phyloP scores from a whole-genome alignment of 352 stramenopile species.

The Thalassiosira livingstoniorum region DNA sequence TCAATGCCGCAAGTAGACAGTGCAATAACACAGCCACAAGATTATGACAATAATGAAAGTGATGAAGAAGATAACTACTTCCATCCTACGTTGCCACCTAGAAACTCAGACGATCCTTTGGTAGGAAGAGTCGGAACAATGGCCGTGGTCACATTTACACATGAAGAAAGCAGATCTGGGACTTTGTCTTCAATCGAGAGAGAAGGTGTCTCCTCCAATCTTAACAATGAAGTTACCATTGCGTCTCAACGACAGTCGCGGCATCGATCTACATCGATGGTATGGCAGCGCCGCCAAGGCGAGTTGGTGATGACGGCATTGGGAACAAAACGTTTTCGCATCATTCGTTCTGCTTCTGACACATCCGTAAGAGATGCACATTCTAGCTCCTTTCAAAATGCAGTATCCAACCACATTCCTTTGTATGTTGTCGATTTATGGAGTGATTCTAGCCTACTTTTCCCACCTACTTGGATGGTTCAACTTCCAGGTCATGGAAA shows the following conservation, averaged over 20 bases:
- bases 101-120: constrained; percentile 45
- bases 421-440: constrained; percentile 61
- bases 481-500: constrained; percentile 45
- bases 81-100: constrained; percentile 27
- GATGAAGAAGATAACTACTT: constrained; percentile 47
- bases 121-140: constrained; percentile 72
- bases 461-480: constrained; percentile 56
- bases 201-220: too few species aligned
- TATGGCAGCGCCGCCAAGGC: constrained; percentile 36
- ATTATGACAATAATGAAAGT: constrained; percentile 15
- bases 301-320: constrained; percentile 60
- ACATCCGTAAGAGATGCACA: not conserved
- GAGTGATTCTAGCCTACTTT: constrained; percentile 41
- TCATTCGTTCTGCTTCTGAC: constrained; percentile 35
- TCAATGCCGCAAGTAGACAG: too few species aligned
- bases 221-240: not conserved
- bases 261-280: constrained; percentile 38
- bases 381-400: not conserved
- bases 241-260: not conserved
- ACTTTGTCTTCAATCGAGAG: too few species aligned
- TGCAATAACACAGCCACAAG: too few species aligned
- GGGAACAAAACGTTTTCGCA: constrained; percentile 53
- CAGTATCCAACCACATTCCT: constrained; percentile 30
- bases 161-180: constrained; percentile 58
- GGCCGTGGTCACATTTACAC: constrained; percentile 71